These are phyloP conservation scores for Fraxinus cuspidata DNA, from an alignment of 257 asterid genomes.

Conservation along the genomic window DNA sequence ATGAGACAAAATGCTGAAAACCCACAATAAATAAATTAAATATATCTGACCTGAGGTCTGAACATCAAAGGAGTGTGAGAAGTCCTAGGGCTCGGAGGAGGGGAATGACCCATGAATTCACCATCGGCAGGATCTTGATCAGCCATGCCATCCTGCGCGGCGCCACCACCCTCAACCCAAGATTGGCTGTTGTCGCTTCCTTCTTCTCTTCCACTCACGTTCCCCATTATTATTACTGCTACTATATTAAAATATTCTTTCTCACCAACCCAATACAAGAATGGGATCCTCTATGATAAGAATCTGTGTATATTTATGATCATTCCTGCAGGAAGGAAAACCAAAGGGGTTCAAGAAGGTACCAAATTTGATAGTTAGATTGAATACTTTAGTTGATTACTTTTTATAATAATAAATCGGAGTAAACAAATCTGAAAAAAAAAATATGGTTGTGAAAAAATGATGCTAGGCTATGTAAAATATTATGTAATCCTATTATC, in stretches of 20 bases:
- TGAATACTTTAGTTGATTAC: conserved; percentile 1
- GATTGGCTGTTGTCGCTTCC: conserved; percentile 56
- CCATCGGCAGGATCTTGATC: conserved; percentile 49
- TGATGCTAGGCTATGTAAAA: neutral
- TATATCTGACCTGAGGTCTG: conserved; percentile 74
- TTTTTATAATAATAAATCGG: neutral
- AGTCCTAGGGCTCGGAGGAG: conserved; percentile 94
- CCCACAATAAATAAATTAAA: neutral
- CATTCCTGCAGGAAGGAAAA: conserved; percentile 15
- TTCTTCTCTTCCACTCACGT: conserved; percentile 89
- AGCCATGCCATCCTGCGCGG: conserved; percentile 51
- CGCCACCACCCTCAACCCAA: conserved; percentile 44
- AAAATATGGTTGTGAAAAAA: neutral
- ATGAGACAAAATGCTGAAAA: neutral
- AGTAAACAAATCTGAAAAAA: neutral
- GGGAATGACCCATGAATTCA: conserved; percentile 76
- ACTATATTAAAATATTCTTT: neutral
- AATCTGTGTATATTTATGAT: conserved; percentile 31
- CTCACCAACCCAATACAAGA: conserved; percentile 14
- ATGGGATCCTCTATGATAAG: conserved; percentile 30
- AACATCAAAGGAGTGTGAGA: conserved; percentile 85
- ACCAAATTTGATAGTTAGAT: neutral
- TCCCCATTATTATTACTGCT: conserved; percentile 60
- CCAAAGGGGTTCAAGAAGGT: neutral
- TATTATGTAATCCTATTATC: neutral